Evolutionary conservation across 164 flowering plant genomes (phyloP), one percentile per base, ranked within the genome.

Genomic region (Vitis riparia): DNA sequence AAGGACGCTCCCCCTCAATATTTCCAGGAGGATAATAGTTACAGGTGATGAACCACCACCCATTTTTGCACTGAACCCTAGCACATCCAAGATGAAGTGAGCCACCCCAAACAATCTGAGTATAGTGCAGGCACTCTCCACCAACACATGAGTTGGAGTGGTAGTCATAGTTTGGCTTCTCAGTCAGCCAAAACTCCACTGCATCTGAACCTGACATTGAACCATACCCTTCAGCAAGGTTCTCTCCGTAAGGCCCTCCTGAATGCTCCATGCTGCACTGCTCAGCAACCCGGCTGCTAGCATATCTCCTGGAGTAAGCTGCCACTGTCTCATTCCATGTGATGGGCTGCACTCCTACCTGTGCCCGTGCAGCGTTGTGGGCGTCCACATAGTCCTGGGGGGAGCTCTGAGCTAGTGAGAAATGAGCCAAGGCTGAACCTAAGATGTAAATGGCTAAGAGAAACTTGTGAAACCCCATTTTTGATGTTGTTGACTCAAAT

Each of bases 341-440:
- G 9, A 83, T 8, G n/a, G 76, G 69, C 1, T 62, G 70, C 5
- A 85, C 85, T 0, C 87, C 88, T 0, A 85, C 83, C 32, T 37
- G 51, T 0, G 80, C 79, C 5, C 89, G 79, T 30, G 83, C 85
- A 1, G 66, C 64, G 55, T 86, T 86, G 82, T 87, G 89, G 7
- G 76, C 77, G 17, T 56, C 59, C 0, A 81, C 52, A 55, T 48
- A 83, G 70, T 83, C 81, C 58, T 71, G 68, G 1, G 60, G 77
- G 29, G 69, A 51, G 73, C 69, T 68, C 60, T 78, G 82, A 14
- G 85, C 68, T 3, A 8, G 71, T 27, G 71, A 63, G 66, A 49
- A 3, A 6, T 59, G 77, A 65, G 16, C 19, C 47, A 71, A 3
- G 27, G 64, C 7, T 8, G 60, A 60, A 55, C 48, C 14, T 27